These are phyloP conservation scores for Boletus semigastroideus DNA, from an alignment of 1,284 basidiomycete genomes.

Conservation along the genomic window DNA sequence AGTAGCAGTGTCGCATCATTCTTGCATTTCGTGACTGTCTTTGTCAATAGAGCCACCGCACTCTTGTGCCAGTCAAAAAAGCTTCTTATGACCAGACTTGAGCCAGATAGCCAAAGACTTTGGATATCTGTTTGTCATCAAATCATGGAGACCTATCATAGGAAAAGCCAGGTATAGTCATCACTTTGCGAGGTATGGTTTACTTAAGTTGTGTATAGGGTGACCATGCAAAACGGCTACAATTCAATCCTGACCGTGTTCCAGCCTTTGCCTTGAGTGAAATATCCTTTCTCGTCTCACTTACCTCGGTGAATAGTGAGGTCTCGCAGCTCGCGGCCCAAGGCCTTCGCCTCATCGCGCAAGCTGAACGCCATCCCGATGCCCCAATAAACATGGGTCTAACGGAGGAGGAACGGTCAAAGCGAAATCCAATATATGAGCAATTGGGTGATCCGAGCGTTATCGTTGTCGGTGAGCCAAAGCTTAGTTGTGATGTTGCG, in stretches of 20 bases:
- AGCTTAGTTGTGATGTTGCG: background rate
- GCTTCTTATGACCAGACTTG: slow-evolving; percentile 55
- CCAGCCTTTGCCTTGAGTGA: slow-evolving; percentile 67
- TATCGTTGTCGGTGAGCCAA: slow-evolving; percentile 59
- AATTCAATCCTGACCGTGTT: slow-evolving; percentile 49
- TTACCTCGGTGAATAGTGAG: slow-evolving; percentile 65
- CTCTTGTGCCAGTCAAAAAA: slow-evolving; percentile 58
- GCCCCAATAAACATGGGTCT: slow-evolving; percentile 49
- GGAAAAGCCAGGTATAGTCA: slow-evolving; percentile 45
- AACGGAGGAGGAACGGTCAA: slow-evolving; percentile 60
- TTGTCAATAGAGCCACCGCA: slow-evolving; percentile 47
- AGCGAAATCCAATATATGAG: slow-evolving; percentile 72
- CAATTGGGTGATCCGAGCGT: slow-evolving; percentile 74
- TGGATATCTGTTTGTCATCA: slow-evolving; percentile 65
- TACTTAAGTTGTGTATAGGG: slow-evolving; percentile 32
- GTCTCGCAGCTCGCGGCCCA: slow-evolving; percentile 68
- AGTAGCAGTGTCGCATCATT: slow-evolving; percentile 9
- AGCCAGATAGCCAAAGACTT: slow-evolving; percentile 61
- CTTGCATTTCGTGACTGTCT: slow-evolving; percentile 6
- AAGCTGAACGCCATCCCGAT: slow-evolving; percentile 59
- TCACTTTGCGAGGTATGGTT: background rate
- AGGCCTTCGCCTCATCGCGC: slow-evolving; percentile 63
- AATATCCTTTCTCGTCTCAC: slow-evolving; percentile 66
- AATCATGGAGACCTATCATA: slow-evolving; percentile 55
- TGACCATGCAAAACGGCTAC: slow-evolving; percentile 46